phyloP scores from a whole-genome alignment of 495 filamentous ascomycete species.

The Xylaria cubensis region DNA sequence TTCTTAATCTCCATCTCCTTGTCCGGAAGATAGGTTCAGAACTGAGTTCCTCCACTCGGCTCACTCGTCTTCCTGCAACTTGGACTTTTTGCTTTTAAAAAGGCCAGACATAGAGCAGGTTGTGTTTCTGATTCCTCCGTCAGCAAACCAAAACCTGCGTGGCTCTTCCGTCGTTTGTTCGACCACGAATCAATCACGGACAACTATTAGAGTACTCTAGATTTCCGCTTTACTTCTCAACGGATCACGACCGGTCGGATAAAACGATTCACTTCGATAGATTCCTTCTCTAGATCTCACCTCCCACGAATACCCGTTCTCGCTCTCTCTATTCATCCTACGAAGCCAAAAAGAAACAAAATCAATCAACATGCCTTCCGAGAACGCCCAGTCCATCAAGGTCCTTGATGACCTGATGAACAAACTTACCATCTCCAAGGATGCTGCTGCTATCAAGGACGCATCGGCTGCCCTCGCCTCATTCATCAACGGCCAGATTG shows the following conservation, averaged over 20 bases:
- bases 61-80: conserved; percentile 27
- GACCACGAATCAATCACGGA: conserved; percentile 13
- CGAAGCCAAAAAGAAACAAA: conserved; percentile 8
- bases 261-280: conserved; percentile 32
- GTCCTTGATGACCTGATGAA: conserved; percentile 60
- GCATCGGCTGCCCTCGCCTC: conserved; percentile 52
- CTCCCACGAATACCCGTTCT: conserved; percentile 17
- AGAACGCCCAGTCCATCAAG: conserved; percentile 59
- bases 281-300: conserved; percentile 23
- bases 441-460: conserved; percentile 57
- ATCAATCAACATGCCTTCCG: conserved; percentile 42
- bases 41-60: conserved; percentile 37
- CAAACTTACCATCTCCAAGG: conserved; percentile 60
- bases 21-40: conserved; percentile 33
- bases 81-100: conserved; percentile 2
- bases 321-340: not conserved
- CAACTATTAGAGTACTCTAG: conserved; percentile 12
- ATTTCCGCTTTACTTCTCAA: conserved; percentile 3
- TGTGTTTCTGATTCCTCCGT: conserved; percentile 30
- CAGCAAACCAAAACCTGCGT: conserved; percentile 17
- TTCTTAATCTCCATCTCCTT: conserved; percentile 26
- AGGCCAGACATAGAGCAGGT: conserved; percentile 19
- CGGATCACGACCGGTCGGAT: conserved; percentile 28
- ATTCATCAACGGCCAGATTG: conserved; percentile 60
- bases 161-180: conserved; percentile 10